Percentiles rank a stretch among this genome's conserved stretches.
Conservation (phyloP, 768 basidiomycete species). For the Rhodocollybia butyracea region DNA sequence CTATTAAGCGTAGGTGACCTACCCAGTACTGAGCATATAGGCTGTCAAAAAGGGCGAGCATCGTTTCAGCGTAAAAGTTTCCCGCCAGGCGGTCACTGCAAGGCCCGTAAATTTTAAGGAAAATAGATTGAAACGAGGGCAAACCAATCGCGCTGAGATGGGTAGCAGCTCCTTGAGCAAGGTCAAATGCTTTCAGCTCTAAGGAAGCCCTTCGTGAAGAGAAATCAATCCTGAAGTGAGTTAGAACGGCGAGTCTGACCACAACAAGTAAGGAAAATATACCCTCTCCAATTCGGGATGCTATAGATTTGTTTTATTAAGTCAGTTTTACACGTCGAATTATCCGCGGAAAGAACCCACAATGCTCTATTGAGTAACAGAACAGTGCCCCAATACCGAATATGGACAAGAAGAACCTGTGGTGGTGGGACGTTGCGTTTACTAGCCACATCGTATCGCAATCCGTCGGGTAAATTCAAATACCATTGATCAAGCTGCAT, state of each 20-base stretch:
- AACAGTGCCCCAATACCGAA: conserved; percentile 75
- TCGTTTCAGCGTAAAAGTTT: conserved; percentile 57
- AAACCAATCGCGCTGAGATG: conserved; percentile 66
- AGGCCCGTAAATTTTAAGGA: conserved; percentile 1
- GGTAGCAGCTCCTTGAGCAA: conserved; percentile 70
- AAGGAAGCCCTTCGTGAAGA: conserved; percentile 43
- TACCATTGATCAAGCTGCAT: conserved; percentile 72
- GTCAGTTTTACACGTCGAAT: neutral
- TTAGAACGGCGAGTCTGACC: neutral
- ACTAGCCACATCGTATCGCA: conserved; percentile 57
- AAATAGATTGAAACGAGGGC: neutral
- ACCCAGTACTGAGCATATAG: conserved; percentile 73
- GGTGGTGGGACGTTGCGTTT: conserved; percentile 55
- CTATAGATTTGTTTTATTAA: conserved; percentile 28
- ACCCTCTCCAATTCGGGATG: conserved; percentile 75
- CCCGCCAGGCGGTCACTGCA: conserved; percentile 58
- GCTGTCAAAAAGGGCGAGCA: conserved; percentile 66
- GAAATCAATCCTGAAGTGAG: conserved; percentile 35
- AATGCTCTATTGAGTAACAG: conserved; percentile 75
- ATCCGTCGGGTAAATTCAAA: conserved; percentile 58
- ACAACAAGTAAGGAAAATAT: conserved; percentile 14
- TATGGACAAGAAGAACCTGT: conserved; percentile 64
- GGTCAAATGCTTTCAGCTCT: conserved; percentile 67
- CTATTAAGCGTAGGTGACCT: conserved; percentile 23
- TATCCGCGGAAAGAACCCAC: conserved; percentile 40